A percentile compares a stretch with the other conserved stretches of the same genome.
Evolutionary conservation across 2,329 filamentous ascomycete genomes (phyloP).

Genomic region (Sporothrix phasma): DNA sequence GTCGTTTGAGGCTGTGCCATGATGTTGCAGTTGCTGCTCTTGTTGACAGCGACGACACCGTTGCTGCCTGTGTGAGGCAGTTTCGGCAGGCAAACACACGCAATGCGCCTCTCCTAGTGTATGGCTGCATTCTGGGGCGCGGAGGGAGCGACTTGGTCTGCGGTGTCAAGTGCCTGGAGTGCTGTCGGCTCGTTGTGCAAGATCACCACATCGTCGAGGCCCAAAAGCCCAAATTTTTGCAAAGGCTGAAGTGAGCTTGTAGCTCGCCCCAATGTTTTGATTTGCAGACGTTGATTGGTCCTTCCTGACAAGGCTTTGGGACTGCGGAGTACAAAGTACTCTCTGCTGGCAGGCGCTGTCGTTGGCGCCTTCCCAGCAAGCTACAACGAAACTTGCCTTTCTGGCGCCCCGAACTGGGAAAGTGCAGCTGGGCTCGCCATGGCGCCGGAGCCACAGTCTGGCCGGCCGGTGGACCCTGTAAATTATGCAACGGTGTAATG

Average conservation of each 20-base stretch:
- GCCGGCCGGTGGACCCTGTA: neutral
- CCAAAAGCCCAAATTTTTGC: neutral
- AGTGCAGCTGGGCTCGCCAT: neutral
- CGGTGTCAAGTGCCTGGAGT: neutral
- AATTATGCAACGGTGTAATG: neutral
- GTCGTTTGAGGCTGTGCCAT: neutral
- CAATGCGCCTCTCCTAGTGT: slow-evolving; percentile 3
- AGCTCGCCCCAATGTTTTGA: neutral
- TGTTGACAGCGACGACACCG: no score
- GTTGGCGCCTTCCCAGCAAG: neutral
- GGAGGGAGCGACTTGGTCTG: neutral
- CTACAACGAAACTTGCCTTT: neutral
- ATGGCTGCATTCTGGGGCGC: slow-evolving; percentile 8
- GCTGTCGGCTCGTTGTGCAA: neutral
- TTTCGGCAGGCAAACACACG: slow-evolving; percentile 1
- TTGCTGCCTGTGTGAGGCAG: neutral
- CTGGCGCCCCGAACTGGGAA: neutral
- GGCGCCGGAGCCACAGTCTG: neutral
- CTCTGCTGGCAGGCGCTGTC: neutral
- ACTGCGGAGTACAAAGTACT: no score
- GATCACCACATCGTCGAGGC: neutral
- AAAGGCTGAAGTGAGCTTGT: neutral
- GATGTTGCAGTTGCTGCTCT: neutral
- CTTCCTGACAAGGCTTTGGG: slow-evolving; percentile 2
- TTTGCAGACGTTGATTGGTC: neutral